A percentile compares a stretch with the other conserved stretches of the same genome.
Conservation (phyloP, 2,329 filamentous ascomycete genomes). For the Beauveria rudraprayagi region DNA sequence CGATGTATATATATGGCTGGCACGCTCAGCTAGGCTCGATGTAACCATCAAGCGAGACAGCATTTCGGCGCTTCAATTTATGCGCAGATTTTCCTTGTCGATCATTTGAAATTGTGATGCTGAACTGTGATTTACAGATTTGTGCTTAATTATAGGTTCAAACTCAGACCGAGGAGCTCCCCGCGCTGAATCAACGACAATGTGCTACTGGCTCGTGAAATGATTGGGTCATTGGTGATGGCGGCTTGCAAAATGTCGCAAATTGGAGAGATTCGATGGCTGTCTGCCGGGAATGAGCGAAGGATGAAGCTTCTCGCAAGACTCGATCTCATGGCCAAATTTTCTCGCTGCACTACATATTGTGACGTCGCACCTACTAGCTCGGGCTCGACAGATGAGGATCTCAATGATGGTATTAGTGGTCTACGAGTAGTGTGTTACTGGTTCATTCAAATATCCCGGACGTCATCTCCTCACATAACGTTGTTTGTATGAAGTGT, state of each 20-base stretch:
- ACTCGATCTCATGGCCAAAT: background rate
- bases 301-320: background rate
- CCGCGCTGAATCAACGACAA: no score
- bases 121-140: background rate
- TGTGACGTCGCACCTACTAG: no score
- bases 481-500: no score
- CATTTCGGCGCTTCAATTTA: conserved; percentile 10
- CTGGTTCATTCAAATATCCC: no score
- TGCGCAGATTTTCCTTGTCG: conserved; percentile 3
- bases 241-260: background rate
- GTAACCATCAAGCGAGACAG: background rate
- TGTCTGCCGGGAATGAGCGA: background rate
- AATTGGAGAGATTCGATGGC: background rate
- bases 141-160: background rate
- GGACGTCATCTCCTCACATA: no score
- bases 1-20: conserved; percentile 26
- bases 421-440: no score
- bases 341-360: no score
- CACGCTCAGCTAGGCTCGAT: conserved; percentile 1
- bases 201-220: background rate
- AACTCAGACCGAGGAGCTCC: background rate
- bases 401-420: no score
- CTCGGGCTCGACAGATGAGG: no score
- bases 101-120: background rate
- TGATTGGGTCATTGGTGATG: no score